Evolutionary conservation across 2,329 filamentous ascomycete genomes (phyloP), one percentile per base, ranked within the genome.

Genomic region (Fusarium chlamydosporum): DNA sequence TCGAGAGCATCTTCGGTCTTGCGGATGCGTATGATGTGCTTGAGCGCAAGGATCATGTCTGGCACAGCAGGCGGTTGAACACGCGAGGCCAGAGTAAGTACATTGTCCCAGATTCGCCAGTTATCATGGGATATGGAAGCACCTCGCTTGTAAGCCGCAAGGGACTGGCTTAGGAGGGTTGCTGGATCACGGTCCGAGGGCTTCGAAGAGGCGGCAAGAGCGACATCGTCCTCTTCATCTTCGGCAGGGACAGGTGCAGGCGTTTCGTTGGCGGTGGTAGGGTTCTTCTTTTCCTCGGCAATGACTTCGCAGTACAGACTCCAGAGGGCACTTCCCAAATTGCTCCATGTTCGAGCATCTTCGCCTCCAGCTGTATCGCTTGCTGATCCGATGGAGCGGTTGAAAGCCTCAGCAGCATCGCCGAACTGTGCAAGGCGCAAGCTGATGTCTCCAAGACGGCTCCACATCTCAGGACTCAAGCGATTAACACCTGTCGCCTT

Each of bases 51-150:
- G 33, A 97, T 82, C 51, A 97, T 88, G 65, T 97, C 93, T 1
- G 83, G 78, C 75, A 93, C 89, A 1, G 91, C 88, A 0, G 92
- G 91, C 0, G 95, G 94, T 1, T 85, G 85, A 29, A 96, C 86
- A 3, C 93, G 92, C 0, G 92, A 88, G 0, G 92, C 91, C 23
- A 98, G 90, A 0, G 94, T 96, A 59, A 99, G 87, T 16, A 98
- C 91, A 74, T 99, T 99, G 76, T 97, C 93, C 95, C 95, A 98
- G 78, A 99, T 97, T 72, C 93, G 90, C 86, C 91, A 92, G 80
- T 95, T 95, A 72, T 94, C 90, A 78, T 93, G 87, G 51, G 96
- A 93, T 26, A 97, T 87, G 6, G 88, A 86, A 1, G 94, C 93
- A 11, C 94, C 96, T 67, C 92, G 91, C 76, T 97, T 96, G 79